These are phyloP conservation scores for Yamadazyma taylorii DNA, from an alignment of 1,139 yeast genomes.

Conservation along the genomic window DNA sequence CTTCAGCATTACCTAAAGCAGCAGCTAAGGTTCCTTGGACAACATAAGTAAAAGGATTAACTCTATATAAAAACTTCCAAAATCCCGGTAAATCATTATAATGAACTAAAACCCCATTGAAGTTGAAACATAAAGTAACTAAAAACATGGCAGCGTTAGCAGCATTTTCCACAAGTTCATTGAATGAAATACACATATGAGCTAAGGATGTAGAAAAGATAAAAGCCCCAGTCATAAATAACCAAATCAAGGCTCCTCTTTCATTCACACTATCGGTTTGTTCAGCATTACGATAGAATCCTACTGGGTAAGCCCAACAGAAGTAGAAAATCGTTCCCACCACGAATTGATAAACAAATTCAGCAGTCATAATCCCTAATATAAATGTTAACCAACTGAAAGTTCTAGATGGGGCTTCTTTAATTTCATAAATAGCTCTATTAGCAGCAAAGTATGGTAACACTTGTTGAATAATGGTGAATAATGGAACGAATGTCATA, in stretches of 20 bases:
- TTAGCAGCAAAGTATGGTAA: constrained; percentile 70
- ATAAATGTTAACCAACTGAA: constrained; percentile 51
- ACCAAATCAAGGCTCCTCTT: constrained; percentile 71
- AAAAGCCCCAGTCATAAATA: constrained; percentile 54
- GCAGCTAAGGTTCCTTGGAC: constrained; percentile 40
- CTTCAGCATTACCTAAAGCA: constrained; percentile 27
- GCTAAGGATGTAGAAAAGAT: constrained; percentile 66
- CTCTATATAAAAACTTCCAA: constrained; percentile 62
- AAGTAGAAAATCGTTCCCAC: constrained; percentile 37
- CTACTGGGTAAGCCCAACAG: constrained; percentile 46
- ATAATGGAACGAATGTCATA: constrained; percentile 63
- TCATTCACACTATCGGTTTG: constrained; percentile 27
- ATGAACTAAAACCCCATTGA: constrained; percentile 81
- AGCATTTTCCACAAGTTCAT: constrained; percentile 70
- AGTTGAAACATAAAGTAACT: constrained; percentile 61
- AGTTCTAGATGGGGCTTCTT: constrained; percentile 76
- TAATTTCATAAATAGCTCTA: constrained; percentile 81
- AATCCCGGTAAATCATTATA: constrained; percentile 50
- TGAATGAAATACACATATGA: constrained; percentile 60
- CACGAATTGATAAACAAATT: constrained; percentile 35
- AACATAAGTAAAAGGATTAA: constrained; percentile 68
- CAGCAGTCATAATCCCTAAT: constrained; percentile 35
- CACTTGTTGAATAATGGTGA: constrained; percentile 69
- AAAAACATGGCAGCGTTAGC: constrained; percentile 64
- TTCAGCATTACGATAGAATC: constrained; percentile 34